Evolutionary conservation across 176 grass and related monocot genomes (phyloP).

Genomic region (Carex littledalei): DNA sequence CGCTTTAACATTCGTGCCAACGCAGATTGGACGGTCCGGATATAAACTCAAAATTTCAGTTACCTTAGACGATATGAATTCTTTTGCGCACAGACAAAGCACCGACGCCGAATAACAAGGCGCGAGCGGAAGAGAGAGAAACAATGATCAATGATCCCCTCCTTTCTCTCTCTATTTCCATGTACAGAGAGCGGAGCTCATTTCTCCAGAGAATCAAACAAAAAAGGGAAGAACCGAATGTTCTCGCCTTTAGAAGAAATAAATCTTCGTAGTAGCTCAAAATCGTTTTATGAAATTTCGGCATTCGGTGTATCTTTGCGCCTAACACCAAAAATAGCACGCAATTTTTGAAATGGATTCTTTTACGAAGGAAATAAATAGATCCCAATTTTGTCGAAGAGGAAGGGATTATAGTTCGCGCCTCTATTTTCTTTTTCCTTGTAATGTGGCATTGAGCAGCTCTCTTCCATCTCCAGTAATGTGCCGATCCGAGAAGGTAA

Average conservation of each 20-base stretch:
- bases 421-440: not conserved
- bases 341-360: not conserved
- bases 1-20: too few species aligned
- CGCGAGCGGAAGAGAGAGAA: not conserved
- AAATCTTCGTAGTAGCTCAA: not conserved
- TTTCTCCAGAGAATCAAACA: not conserved
- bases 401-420: not conserved
- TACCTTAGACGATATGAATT: too few species aligned
- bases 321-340: not conserved
- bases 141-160: not conserved
- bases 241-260: not conserved
- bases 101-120: slow-evolving; percentile 4
- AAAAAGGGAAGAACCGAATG: not conserved
- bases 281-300: not conserved
- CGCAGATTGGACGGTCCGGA: too few species aligned
- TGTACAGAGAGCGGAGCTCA: not conserved
- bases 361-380: not conserved
- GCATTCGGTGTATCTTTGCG: not conserved
- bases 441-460: not conserved
- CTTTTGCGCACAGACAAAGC: not conserved
- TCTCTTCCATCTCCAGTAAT: slow-evolving; percentile 4
- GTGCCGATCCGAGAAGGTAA: slow-evolving; percentile 25
- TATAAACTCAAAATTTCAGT: too few species aligned
- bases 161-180: not conserved
- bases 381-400: not conserved